These are phyloP conservation scores for Fusarium mexicanum DNA, from an alignment of 2,329 filamentous ascomycete genomes.

Conservation along the genomic window DNA sequence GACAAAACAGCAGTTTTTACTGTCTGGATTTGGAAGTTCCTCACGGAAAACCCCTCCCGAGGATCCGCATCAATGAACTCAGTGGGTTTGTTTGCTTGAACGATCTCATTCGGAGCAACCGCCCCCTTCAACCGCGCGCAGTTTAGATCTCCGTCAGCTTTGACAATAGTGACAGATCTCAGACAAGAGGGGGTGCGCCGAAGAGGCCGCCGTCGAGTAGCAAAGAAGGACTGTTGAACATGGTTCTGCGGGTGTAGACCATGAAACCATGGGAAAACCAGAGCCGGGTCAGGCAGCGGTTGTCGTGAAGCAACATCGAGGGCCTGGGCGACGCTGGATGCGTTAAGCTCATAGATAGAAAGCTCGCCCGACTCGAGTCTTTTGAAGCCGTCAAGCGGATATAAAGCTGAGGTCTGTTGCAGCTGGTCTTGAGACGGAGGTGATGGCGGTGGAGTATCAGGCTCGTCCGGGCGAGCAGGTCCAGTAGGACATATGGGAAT, in stretches of 20 bases:
- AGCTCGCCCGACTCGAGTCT: constrained; percentile 61
- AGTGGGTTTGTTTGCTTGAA: constrained; percentile 62
- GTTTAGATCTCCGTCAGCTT: constrained; percentile 83
- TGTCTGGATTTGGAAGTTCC: constrained; percentile 96
- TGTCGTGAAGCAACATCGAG: constrained; percentile 81
- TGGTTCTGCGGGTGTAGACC: constrained; percentile 90
- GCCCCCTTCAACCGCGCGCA: constrained; percentile 85
- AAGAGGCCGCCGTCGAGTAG: constrained; percentile 75
- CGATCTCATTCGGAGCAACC: constrained; percentile 81
- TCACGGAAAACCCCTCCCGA: constrained; percentile 88
- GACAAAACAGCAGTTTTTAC: constrained; percentile 88
- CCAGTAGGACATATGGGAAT: constrained; percentile 89
- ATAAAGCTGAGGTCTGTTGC: constrained; percentile 74
- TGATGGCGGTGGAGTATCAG: constrained; percentile 72
- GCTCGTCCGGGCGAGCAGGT: constrained; percentile 64
- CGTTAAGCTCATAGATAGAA: constrained; percentile 77
- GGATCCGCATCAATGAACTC: constrained; percentile 88
- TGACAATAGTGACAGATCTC: constrained; percentile 85
- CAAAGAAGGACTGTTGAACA: constrained; percentile 90
- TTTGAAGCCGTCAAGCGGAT: constrained; percentile 74
- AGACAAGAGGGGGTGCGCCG: constrained; percentile 77
- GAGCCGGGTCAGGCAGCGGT: constrained; percentile 83
- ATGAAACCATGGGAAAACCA: constrained; percentile 96
- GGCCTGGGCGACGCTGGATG: constrained; percentile 74
- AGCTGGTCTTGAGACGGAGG: constrained; percentile 68